These are phyloP conservation scores for Cerrena zonata DNA, from an alignment of 1,284 basidiomycete species.

Conservation along the genomic window DNA sequence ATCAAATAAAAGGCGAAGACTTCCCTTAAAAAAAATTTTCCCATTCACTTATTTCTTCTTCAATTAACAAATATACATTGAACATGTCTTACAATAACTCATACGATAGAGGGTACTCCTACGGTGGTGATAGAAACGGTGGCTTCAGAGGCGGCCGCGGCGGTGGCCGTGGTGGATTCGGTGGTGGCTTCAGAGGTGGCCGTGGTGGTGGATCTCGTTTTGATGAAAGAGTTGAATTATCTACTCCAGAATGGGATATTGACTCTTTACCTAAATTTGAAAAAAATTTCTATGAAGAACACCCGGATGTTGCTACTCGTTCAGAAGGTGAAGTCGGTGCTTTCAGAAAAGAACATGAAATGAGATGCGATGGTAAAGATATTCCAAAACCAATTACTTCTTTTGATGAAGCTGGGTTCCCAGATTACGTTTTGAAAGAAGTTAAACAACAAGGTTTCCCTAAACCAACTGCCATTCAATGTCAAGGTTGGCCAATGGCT, in stretches of 20 bases:
- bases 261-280: constrained; percentile 78
- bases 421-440: constrained; percentile 90
- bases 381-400: constrained; percentile 86
- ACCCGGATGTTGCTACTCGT: constrained; percentile 76
- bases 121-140: constrained; percentile 20
- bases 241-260: constrained; percentile 79
- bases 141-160: constrained; percentile 39
- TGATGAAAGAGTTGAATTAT: too few relatives aligned
- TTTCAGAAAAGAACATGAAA: constrained; percentile 82
- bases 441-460: constrained; percentile 91
- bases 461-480: constrained; percentile 89
- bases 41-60: too few relatives aligned
- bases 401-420: constrained; percentile 94
- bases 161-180: constrained; percentile 50
- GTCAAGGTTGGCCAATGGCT: constrained; percentile 98
- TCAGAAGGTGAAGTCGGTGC: constrained; percentile 84
- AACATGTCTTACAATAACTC: too few relatives aligned
- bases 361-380: constrained; percentile 75
- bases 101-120: constrained; percentile 20
- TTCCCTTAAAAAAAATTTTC: too few relatives aligned
- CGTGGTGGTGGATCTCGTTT: constrained; percentile 81
- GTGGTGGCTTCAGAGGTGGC: constrained; percentile 69
- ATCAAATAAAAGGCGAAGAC: too few relatives aligned
- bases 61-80: too few relatives aligned
- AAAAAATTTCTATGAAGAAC: constrained; percentile 97